Evolutionary conservation across 75 land plant species (phyloP), one percentile per base, ranked within the genome.

Genomic region (Pinus tabuliformis): DNA sequence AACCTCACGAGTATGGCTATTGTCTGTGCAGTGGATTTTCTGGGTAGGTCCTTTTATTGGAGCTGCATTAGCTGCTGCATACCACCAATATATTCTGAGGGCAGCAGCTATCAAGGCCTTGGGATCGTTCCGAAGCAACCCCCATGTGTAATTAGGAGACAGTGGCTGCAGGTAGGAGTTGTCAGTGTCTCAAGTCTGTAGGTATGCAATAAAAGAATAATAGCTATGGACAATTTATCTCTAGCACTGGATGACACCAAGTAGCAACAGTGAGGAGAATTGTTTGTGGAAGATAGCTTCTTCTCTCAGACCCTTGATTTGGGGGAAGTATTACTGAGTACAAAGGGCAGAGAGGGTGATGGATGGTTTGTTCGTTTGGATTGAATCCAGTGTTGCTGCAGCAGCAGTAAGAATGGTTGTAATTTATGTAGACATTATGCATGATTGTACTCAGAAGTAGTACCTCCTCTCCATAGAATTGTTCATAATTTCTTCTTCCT

Each of bases 1-100:
- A 68, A 3, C 0, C 22, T 39, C 14, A 21, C 42, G 7, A 39
- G 1, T 42, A 3, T 68, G 52, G 9, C 42, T 24, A 30, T 11
- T 73, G 22, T 62, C 3, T 63, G 28, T 60, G 76, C 83, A 86
- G 89, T 86, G 89, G 89, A 86, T 86, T 12, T 84, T 86, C 76
- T 86, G 89, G 89, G 87, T 86, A 26, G 89, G 89, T 11, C 89
- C 89, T 3, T 76, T 86, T 33, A 14, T 81, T 45, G 89, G 89
- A 78, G 89, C 89, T 16, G 81, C 83, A 3, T 36, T 78, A 3
- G 89, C 89, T 20, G 87, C 89, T 17, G 78, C 78, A 4, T 87
- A 87, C 58, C 89, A 87, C 71, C 88, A 87, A 49, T 79, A 84
- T 58, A 77, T 87, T 6, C 73, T 87, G 66, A 45, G 89, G 45